These are phyloP conservation scores for Geotrichum macrosporum DNA, from an alignment of 1,139 yeast species.

Conservation along the genomic window DNA sequence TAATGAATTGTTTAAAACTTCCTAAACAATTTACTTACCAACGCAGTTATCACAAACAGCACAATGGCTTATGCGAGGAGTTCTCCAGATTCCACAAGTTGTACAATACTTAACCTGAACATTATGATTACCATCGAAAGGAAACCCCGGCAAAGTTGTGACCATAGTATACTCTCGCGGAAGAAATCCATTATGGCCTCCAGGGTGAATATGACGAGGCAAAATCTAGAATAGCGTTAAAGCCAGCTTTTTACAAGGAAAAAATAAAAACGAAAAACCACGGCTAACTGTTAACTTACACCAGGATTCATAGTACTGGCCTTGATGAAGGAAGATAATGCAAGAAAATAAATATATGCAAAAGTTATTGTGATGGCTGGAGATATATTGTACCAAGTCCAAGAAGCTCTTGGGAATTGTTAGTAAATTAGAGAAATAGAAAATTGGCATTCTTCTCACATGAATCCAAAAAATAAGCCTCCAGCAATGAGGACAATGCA, in stretches of 20 bases:
- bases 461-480: conserved; percentile 49
- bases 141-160: conserved; percentile 50
- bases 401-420: conserved; percentile 39
- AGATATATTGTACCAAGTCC: conserved; percentile 55
- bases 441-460: conserved; percentile 28
- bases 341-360: conserved; percentile 53
- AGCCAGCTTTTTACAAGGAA: not conserved
- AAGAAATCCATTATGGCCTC: conserved; percentile 41
- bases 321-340: conserved; percentile 47
- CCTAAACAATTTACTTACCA: conserved; percentile 29
- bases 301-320: conserved; percentile 71
- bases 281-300: conserved; percentile 34
- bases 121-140: conserved; percentile 29
- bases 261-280: no score
- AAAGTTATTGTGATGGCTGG: conserved; percentile 58
- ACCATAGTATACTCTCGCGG: conserved; percentile 64
- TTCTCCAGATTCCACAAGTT: conserved; percentile 64
- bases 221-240: conserved; percentile 34
- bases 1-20: not conserved
- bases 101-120: conserved; percentile 52
- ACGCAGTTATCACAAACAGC: conserved; percentile 61
- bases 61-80: conserved; percentile 70
- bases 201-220: conserved; percentile 65
- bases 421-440: not conserved
- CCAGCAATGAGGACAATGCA: conserved; percentile 45